These are phyloP conservation scores for Paramecium biaurelia DNA, from an alignment of 73 alveolate genomes.

Conservation along the genomic window DNA sequence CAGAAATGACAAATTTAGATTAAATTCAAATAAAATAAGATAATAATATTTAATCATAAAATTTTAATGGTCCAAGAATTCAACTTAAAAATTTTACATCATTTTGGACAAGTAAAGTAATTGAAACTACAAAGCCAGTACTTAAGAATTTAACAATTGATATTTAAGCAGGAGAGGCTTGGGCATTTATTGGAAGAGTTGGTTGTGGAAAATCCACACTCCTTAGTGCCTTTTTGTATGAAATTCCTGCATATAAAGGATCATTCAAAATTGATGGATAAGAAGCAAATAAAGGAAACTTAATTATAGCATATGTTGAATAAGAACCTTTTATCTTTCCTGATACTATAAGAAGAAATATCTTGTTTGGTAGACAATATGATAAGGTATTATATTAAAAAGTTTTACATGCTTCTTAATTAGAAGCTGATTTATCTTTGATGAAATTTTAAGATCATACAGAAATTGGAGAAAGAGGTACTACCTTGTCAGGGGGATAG, in stretches of 20 bases:
- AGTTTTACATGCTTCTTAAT: conserved; percentile 80
- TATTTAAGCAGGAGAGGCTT: conserved; percentile 84
- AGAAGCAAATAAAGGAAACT: background rate
- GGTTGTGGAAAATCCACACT: conserved; percentile 88
- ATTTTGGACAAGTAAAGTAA: background rate
- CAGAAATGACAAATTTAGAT: background rate
- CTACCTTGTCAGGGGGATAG: conserved; percentile 88
- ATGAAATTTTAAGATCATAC: conserved; percentile 85
- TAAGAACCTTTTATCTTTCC: conserved; percentile 92
- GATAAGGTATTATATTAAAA: conserved; percentile 76
- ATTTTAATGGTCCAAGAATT: background rate
- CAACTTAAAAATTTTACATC: conserved; percentile 12
- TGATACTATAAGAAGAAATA: conserved; percentile 88
- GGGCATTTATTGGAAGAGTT: conserved; percentile 90
- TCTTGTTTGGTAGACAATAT: conserved; percentile 79
- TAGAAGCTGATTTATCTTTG: conserved; percentile 82
- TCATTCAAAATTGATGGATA: conserved; percentile 22
- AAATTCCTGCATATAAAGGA: conserved; percentile 61
- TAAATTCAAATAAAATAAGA: background rate
- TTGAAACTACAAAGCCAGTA: background rate
- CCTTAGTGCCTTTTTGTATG: conserved; percentile 75
- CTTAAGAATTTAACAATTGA: conserved; percentile 66
- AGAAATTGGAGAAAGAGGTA: conserved; percentile 93
- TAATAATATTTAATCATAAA: background rate
- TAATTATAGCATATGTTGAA: conserved; percentile 72